A percentile compares a stretch with the other conserved stretches of the same genome.
Evolutionary conservation across 1,284 basidiomycete genomes (phyloP).

Genomic region (Moesziomyces parantarcticus): DNA sequence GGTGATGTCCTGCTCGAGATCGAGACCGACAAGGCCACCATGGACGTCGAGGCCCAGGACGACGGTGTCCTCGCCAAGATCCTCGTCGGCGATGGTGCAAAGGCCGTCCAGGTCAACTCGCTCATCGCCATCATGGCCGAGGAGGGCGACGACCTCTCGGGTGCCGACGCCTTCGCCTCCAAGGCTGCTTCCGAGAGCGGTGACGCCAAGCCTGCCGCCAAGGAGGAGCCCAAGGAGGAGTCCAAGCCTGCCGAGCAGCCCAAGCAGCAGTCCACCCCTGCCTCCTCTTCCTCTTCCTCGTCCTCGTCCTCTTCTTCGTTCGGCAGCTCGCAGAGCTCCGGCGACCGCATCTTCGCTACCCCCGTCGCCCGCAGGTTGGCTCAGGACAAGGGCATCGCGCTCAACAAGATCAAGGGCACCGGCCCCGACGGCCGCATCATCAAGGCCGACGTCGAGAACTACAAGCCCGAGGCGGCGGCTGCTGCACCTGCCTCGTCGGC

Average conservation of each 20-base stretch:
- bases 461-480: constrained; percentile 68
- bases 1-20: constrained; percentile 96
- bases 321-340: constrained; percentile 47
- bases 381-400: constrained; percentile 90
- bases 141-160: constrained; percentile 70
- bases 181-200: constrained; percentile 69
- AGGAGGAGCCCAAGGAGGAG: constrained; percentile 48
- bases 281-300: constrained; percentile 25
- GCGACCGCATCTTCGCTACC: constrained; percentile 81
- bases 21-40: constrained; percentile 70
- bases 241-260: constrained; percentile 53
- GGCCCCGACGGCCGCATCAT: constrained; percentile 94
- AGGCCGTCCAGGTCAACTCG: constrained; percentile 67
- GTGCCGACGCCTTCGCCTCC: constrained; percentile 80
- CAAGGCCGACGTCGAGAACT: constrained; percentile 92
- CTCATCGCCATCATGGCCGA: constrained; percentile 69
- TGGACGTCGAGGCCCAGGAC: constrained; percentile 70
- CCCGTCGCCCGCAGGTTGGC: constrained; percentile 97
- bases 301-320: constrained; percentile 25
- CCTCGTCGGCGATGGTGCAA: constrained; percentile 62
- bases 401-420: constrained; percentile 89
- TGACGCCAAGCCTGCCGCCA: constrained; percentile 64
- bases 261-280: constrained; percentile 43
- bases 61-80: constrained; percentile 70
- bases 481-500: constrained; percentile 25